Base-by-base conservation (phyloP, 306 rosid species). In the Morella rubra region DNA sequence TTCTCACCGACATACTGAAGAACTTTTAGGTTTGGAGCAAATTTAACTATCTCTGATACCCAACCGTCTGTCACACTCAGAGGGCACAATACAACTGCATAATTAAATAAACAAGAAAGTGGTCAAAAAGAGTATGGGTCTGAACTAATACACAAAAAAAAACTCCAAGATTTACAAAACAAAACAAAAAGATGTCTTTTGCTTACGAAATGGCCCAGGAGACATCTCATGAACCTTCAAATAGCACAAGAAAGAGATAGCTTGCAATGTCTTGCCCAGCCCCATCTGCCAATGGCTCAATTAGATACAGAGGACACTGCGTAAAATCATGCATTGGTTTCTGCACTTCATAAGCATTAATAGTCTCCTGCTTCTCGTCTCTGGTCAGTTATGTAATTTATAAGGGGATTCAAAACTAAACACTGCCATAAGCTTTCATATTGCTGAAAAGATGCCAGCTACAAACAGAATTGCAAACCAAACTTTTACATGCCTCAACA, bases 191-290 rank as follows among this genome's bases (percentile, higher is more conserved):
- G 72, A 45, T 75, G 52, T 70, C 69, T 44, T 75, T 67, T 81
- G 90, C 98, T 91, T 87, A 92, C 98, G 86, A 83, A 90, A 94
- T 89, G 97, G 96, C 58, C 91, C 92, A 79, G 12, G 49, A 60
- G 96, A 90, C 78, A 84, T 78, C 65, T 62, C 81, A 68, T 50
- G 76, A 51, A 80, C 77, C 89, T 90, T 94, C 84, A 94, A 85
- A 79, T 90, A 94, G 91, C 95, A 87, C 83, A 94, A 78, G 65
- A 94, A 85, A 72, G 93, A 87, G 82, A 94, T 86, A 77, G 96
- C 98, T 77, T 94, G 98, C 85, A 94, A 72, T 46, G 98, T 94
- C 96, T 94, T 94, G 55, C 98, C 97, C 47, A 94, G 84, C 77
- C 98, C 98, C 98, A 94, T 94, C 98, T 94, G 93, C 78, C 71